A percentile compares a stretch with the other conserved stretches of the same genome.
Conservation (phyloP, 2,329 filamentous ascomycete species). For the Colletotrichum aenigma region DNA sequence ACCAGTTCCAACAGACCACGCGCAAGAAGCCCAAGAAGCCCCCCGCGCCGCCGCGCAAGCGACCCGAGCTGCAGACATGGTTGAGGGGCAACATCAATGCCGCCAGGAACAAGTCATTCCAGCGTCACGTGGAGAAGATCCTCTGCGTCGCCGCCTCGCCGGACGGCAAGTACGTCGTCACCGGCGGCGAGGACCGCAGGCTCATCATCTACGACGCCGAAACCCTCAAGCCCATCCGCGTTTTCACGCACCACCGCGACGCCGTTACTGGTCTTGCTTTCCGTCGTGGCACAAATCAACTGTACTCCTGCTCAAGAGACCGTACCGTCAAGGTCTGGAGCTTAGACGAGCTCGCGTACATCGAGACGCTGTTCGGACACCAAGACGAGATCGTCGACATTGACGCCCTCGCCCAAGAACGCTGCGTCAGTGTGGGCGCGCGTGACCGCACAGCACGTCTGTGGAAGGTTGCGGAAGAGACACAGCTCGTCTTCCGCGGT, state of each 20-base stretch:
- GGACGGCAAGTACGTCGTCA: constrained; percentile 89
- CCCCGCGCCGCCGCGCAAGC: constrained; percentile 61
- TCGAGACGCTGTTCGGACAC: constrained; percentile 95
- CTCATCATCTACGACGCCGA: constrained; percentile 88
- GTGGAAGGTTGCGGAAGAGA: constrained; percentile 97
- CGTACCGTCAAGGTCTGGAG: constrained; percentile 96
- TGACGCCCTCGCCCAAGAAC: constrained; percentile 81
- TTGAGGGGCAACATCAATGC: constrained; percentile 66
- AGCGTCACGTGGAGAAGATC: constrained; percentile 82
- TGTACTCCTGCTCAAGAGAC: constrained; percentile 91
- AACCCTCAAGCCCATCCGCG: constrained; percentile 76
- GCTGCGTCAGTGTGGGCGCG: constrained; percentile 88
- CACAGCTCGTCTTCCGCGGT: constrained; percentile 92
- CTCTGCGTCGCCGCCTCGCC: constrained; percentile 85
- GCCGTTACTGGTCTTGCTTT: constrained; percentile 86
- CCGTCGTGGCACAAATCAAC: constrained; percentile 83
- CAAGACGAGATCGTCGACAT: constrained; percentile 89
- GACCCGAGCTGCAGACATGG: constrained; percentile 67
- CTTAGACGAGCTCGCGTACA: constrained; percentile 87
- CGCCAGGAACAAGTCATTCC: constrained; percentile 66
- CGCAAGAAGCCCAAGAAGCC: constrained; percentile 60
- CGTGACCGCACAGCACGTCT: constrained; percentile 89
- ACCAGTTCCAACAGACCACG: constrained; percentile 65
- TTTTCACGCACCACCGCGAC: constrained; percentile 92
- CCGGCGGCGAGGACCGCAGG: constrained; percentile 83